These are phyloP conservation scores for Hyphodiscus sp. DNA, from an alignment of 2,329 filamentous ascomycete species.

Conservation along the genomic window DNA sequence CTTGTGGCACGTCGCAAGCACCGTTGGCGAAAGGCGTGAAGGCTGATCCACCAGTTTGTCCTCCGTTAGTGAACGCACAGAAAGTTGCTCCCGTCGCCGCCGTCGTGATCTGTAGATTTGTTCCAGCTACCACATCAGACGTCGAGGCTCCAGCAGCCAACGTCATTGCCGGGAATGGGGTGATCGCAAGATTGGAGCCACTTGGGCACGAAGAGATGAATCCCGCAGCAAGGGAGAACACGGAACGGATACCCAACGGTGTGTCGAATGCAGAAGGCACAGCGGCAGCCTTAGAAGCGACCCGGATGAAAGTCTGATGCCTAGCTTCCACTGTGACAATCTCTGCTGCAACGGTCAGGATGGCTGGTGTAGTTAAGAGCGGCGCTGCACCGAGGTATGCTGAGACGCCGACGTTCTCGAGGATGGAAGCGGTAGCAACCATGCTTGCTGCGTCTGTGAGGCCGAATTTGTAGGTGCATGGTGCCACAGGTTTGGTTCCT, in stretches of 20 bases:
- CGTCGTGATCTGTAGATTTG: conserved; percentile 42
- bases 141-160: conserved; percentile 40
- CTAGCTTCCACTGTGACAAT: conserved; percentile 69
- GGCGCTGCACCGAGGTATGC: conserved; percentile 66
- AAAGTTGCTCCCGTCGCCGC: conserved; percentile 47
- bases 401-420: conserved; percentile 69
- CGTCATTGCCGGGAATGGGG: conserved; percentile 53
- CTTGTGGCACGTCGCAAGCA: conserved; percentile 55
- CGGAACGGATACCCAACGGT: conserved; percentile 58
- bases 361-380: conserved; percentile 50
- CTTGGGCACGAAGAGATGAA: conserved; percentile 67
- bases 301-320: conserved; percentile 67
- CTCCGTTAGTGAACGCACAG: conserved; percentile 63
- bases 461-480: conserved; percentile 67
- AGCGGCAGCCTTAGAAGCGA: conserved; percentile 49
- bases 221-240: conserved; percentile 66
- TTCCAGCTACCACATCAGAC: conserved; percentile 35
- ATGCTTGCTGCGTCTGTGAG: conserved; percentile 60
- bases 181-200: conserved; percentile 57
- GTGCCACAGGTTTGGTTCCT: conserved; percentile 58
- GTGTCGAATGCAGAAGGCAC: conserved; percentile 66
- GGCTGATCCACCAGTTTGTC: conserved; percentile 47
- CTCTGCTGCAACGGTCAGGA: conserved; percentile 60
- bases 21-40: conserved; percentile 51
- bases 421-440: conserved; percentile 61